Percentiles rank a stretch among this genome's conserved stretches.
These are phyloP conservation scores for Drosera capensis DNA, from an alignment of 148 eudicot species.

Conservation along the genomic window DNA sequence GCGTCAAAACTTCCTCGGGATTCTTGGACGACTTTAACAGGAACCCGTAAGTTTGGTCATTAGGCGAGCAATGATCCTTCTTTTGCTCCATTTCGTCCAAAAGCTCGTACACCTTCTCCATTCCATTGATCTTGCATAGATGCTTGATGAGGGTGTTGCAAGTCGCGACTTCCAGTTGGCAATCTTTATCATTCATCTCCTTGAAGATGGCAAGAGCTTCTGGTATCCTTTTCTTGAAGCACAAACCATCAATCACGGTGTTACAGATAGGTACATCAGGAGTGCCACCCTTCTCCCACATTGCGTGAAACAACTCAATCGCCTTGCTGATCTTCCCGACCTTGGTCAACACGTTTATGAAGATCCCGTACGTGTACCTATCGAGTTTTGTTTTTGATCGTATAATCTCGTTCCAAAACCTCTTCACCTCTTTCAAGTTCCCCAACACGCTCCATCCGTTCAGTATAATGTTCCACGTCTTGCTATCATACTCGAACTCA, in stretches of 20 bases:
- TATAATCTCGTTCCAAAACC: slow-evolving; percentile 66
- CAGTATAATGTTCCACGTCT: slow-evolving; percentile 71
- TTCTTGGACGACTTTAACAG: slow-evolving; percentile 32
- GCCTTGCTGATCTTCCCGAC: slow-evolving; percentile 56
- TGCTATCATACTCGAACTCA: slow-evolving; percentile 36
- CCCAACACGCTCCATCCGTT: slow-evolving; percentile 80
- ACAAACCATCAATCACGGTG: slow-evolving; percentile 55
- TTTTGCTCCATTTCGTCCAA: slow-evolving; percentile 54
- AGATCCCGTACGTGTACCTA: slow-evolving; percentile 51
- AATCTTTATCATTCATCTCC: slow-evolving; percentile 44
- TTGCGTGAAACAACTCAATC: slow-evolving; percentile 33
- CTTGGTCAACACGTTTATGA: slow-evolving; percentile 49
- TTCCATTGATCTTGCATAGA: slow-evolving; percentile 49
- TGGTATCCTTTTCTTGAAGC: slow-evolving; percentile 72
- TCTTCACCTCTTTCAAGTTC: slow-evolving; percentile 53
- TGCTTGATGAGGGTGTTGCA: slow-evolving; percentile 65
- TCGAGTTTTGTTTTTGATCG: slow-evolving; percentile 41
- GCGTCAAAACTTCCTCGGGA: slow-evolving; percentile 40
- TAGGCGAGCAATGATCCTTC: slow-evolving; percentile 43
- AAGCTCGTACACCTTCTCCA: slow-evolving; percentile 45
- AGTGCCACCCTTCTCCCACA: slow-evolving; percentile 50
- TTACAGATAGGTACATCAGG: slow-evolving; percentile 67
- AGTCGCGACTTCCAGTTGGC: slow-evolving; percentile 42
- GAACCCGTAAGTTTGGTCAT: slow-evolving; percentile 38
- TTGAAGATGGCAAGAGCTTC: slow-evolving; percentile 41